Base-by-base conservation (phyloP, 345 rosid species). In the Hibiscus trionum region DNA sequence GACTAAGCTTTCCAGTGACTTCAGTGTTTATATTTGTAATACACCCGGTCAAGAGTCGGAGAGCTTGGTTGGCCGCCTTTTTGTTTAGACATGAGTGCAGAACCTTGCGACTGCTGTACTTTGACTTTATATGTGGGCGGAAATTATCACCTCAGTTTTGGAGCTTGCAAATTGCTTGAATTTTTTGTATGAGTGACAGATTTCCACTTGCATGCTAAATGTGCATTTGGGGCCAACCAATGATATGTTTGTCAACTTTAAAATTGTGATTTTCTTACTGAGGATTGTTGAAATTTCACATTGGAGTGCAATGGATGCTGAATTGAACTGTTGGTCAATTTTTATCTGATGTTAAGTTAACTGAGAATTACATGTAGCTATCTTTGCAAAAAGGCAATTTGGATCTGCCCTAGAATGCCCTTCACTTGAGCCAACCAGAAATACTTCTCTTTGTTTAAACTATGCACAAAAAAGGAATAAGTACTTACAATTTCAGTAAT, bases 361-460 rank as follows among this genome's bases (percentile, higher is more conserved):
- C 57, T 9, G 57, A 70, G 39, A 70, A 65, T 49, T 14, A 42
- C 56, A 24, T 56, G 21, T 46, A 21, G 26, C 60, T 60, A 49
- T 59, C 64, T 74, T 70, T 75, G 6, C 7, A 15, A 5, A 64
- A 65, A 73, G 71, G 65, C 69, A 75, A 61, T 66, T 58, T 24
- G 14, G 70, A 69, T 70, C 14, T 58, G 53, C 58, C 66, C 56
- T 64, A 64, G n/a, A 70, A 66, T 74, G 70, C 27, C 16, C 27
- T 65, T 37, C 50, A 60, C 58, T 75, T 61, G 55, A 68, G 50
- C 46, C 46, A 17, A n/a, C 16, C 35, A 2, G 16, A 68, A 49
- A 29, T 50, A n/a, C 44, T 8, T 24, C 37, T 67, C 17, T 53
- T 58, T 44, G 56, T 66, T 42, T 44, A 68, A 71, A 70, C 31